A percentile compares a stretch with the other conserved stretches of the same genome.
phyloP scores from a whole-genome alignment of 345 rosid genomes.

The Eucalyptus paniculata region DNA sequence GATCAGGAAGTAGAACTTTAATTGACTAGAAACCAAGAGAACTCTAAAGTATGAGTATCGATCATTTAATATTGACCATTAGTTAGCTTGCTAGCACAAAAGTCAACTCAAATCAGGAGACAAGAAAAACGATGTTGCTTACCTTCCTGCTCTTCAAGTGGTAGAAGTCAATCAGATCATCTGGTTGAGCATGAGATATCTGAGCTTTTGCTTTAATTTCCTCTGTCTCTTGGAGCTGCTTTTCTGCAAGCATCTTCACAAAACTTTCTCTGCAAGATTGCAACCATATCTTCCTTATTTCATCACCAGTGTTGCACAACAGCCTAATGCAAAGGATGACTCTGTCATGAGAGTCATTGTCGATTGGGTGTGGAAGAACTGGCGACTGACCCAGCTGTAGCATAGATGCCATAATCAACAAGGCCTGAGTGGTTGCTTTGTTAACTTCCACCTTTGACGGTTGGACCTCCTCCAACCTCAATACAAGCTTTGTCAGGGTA shows the following conservation, averaged over 20 bases:
- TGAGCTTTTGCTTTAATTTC: conserved; percentile 93
- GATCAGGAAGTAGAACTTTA: background rate
- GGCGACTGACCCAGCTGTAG: conserved; percentile 91
- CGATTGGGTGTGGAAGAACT: conserved; percentile 87
- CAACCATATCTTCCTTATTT: conserved; percentile 79
- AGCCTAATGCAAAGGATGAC: conserved; percentile 70
- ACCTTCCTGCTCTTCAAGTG: conserved; percentile 99
- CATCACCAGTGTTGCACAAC: conserved; percentile 73
- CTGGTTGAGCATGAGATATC: conserved; percentile 91
- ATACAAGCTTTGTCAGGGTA: conserved; percentile 79
- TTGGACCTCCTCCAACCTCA: conserved; percentile 95
- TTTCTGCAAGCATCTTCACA: conserved; percentile 92
- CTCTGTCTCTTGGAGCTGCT: conserved; percentile 73
- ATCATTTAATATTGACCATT: background rate
- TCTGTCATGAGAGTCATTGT: conserved; percentile 85
- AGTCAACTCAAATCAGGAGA: background rate
- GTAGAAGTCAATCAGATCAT: conserved; percentile 95
- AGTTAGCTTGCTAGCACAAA: background rate
- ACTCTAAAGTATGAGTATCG: background rate
- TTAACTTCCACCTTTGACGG: conserved; percentile 70
- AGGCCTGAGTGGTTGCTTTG: conserved; percentile 43
- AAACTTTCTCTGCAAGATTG: conserved; percentile 87
- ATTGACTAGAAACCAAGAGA: background rate
- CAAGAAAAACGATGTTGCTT: background rate
- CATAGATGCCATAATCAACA: conserved; percentile 87